Evolutionary conservation across 2,329 filamentous ascomycete species (phyloP).

Genomic region (Cadophora malorum): DNA sequence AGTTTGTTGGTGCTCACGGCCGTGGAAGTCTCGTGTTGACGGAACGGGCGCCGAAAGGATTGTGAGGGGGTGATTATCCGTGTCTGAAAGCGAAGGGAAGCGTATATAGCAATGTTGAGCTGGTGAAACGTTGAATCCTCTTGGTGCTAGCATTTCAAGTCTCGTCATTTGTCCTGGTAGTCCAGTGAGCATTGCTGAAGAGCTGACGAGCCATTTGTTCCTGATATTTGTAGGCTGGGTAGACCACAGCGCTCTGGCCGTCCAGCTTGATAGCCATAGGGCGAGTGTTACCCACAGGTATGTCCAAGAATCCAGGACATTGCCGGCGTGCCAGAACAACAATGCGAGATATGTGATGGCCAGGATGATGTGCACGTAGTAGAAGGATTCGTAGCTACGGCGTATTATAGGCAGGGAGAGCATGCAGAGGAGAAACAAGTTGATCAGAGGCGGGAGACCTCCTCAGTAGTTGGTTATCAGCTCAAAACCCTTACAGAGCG

Average conservation of each 20-base stretch:
- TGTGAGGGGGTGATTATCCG: conserved; percentile 45
- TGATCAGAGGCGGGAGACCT: conserved; percentile 62
- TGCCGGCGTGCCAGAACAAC: conserved; percentile 72
- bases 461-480: conserved; percentile 56
- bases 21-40: conserved; percentile 1
- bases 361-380: conserved; percentile 64
- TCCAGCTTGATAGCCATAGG: conserved; percentile 64
- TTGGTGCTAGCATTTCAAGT: conserved; percentile 36
- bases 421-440: conserved; percentile 63
- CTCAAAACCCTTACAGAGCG: background rate
- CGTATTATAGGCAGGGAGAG: conserved; percentile 63
- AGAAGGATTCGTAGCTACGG: conserved; percentile 63
- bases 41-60: conserved; percentile 35
- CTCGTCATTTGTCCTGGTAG: conserved; percentile 36
- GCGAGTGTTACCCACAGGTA: conserved; percentile 67
- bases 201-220: conserved; percentile 12
- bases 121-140: conserved; percentile 48
- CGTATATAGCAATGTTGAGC: conserved; percentile 64
- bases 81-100: conserved; percentile 35
- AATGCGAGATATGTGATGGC: conserved; percentile 65
- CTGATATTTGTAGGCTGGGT: conserved; percentile 46
- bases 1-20: conserved; percentile 21
- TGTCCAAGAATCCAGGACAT: conserved; percentile 69
- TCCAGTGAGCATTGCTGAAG: conserved; percentile 16
- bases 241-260: conserved; percentile 54